Percentiles rank a stretch among this genome's conserved stretches.
These are phyloP conservation scores for Coccomyxa sp. DNA, from an alignment of 139 green algal species.

Conservation along the genomic window DNA sequence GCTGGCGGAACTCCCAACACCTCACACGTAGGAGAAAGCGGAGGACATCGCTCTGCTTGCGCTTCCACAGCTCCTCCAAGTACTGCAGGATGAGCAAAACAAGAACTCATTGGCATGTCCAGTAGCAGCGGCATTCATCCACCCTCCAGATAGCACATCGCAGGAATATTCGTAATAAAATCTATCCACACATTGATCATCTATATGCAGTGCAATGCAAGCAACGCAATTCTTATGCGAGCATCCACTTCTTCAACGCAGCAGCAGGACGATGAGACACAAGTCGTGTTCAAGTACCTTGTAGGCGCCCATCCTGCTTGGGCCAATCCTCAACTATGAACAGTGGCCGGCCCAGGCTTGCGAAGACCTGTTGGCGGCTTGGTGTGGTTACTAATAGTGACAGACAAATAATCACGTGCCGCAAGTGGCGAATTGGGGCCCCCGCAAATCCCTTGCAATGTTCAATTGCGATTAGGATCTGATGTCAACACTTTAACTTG, in stretches of 20 bases:
- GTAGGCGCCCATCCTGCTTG: constrained; percentile 50
- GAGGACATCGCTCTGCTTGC: constrained; percentile 99
- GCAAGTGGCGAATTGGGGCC: no score
- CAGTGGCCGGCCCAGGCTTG: not conserved
- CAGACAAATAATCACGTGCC: no score
- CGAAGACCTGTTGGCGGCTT: not conserved
- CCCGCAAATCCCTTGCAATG: no score
- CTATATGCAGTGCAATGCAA: not conserved
- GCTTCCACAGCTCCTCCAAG: constrained; percentile 96
- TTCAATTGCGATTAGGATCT: no score
- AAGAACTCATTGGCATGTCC: not conserved
- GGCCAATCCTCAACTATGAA: not conserved
- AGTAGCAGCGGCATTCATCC: not conserved
- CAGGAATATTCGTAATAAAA: not conserved
- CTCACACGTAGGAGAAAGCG: constrained; percentile 97
- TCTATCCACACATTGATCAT: not conserved
- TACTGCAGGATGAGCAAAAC: constrained; percentile 67
- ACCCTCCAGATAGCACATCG: not conserved
- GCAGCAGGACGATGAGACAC: no score
- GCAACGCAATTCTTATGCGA: not conserved
- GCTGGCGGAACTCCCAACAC: constrained; percentile 99
- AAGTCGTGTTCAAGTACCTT: constrained; percentile 21
- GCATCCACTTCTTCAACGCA: no score
- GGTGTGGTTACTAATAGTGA: no score
- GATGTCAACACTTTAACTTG: no score